These are phyloP conservation scores for Chytriomyces confervae DNA, from an alignment of 192 early-diverging fungal genomes.

Conservation along the genomic window DNA sequence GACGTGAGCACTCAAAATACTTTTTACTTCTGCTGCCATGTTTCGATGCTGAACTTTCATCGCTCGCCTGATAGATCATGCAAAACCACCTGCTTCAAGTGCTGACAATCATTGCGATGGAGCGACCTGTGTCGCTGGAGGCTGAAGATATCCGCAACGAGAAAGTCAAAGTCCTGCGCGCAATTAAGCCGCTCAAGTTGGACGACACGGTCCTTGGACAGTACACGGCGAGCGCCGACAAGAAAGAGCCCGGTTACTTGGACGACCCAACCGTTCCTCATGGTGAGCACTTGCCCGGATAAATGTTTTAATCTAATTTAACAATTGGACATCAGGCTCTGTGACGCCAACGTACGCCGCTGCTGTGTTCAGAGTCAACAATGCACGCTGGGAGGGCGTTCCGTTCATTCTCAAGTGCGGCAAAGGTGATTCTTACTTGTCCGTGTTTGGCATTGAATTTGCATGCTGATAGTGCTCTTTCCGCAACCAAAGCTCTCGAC, in stretches of 20 bases:
- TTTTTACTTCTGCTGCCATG: conserved; percentile 18
- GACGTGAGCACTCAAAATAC: conserved; percentile 68
- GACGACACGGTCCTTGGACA: conserved; percentile 92
- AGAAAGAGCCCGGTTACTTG: conserved; percentile 87
- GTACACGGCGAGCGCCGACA: conserved; percentile 80
- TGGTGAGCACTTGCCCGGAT: conserved; percentile 7
- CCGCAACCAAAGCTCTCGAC: conserved; percentile 69
- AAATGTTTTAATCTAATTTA: neutral
- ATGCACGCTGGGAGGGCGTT: conserved; percentile 94
- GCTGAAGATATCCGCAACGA: conserved; percentile 95
- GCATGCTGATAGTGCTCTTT: neutral
- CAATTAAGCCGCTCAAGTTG: conserved; percentile 73
- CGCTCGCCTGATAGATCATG: conserved; percentile 43
- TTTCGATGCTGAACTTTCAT: conserved; percentile 1
- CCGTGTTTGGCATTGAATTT: conserved; percentile 5
- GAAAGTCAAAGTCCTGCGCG: conserved; percentile 89
- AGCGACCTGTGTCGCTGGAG: conserved; percentile 82
- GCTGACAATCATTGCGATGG: conserved; percentile 93
- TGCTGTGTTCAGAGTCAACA: conserved; percentile 85
- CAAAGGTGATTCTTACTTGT: conserved; percentile 48
- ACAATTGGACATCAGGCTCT: conserved; percentile 50
- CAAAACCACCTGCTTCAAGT: conserved; percentile 89
- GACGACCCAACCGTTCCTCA: conserved; percentile 90
- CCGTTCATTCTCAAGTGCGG: conserved; percentile 78
- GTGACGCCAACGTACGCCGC: conserved; percentile 92